Evolutionary conservation across 805 yeast species (phyloP).

Genomic region (Candida sakaeoensis): DNA sequence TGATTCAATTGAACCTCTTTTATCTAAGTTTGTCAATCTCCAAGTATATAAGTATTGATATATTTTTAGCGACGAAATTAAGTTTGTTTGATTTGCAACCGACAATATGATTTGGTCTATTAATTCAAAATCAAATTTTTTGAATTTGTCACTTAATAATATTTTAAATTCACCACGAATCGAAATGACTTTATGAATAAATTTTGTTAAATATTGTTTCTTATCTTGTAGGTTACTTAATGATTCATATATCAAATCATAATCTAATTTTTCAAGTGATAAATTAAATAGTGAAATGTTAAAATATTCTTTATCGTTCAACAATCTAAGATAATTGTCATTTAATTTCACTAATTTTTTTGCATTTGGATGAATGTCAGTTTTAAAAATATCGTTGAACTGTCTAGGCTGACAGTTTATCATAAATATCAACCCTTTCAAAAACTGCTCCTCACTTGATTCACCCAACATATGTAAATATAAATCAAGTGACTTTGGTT

Average conservation of each 20-base stretch:
- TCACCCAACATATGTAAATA: constrained; percentile 42
- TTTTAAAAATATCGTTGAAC: constrained; percentile 20
- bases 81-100: constrained; percentile 28
- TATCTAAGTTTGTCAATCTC: constrained; percentile 32
- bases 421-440: constrained; percentile 32
- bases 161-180: constrained; percentile 20
- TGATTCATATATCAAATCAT: constrained; percentile 18
- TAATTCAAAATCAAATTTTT: constrained; percentile 26
- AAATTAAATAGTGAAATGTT: constrained; percentile 23
- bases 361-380: constrained; percentile 13
- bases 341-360: constrained; percentile 26
- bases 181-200: constrained; percentile 24
- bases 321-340: constrained; percentile 16
- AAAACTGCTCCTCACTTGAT: constrained; percentile 20
- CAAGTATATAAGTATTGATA: constrained; percentile 40
- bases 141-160: constrained; percentile 17
- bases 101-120: constrained; percentile 32
- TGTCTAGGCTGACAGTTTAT: constrained; percentile 24
- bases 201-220: constrained; percentile 16
- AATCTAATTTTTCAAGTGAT: constrained; percentile 20
- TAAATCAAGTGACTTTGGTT: constrained; percentile 37
- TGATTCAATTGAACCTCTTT: constrained; percentile 37
- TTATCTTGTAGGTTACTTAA: constrained; percentile 16
- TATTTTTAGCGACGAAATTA: constrained; percentile 27
- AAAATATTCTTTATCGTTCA: constrained; percentile 12